Base-by-base conservation (phyloP, 2,329 filamentous ascomycete genomes). In the Talaromyces verruculosus region DNA sequence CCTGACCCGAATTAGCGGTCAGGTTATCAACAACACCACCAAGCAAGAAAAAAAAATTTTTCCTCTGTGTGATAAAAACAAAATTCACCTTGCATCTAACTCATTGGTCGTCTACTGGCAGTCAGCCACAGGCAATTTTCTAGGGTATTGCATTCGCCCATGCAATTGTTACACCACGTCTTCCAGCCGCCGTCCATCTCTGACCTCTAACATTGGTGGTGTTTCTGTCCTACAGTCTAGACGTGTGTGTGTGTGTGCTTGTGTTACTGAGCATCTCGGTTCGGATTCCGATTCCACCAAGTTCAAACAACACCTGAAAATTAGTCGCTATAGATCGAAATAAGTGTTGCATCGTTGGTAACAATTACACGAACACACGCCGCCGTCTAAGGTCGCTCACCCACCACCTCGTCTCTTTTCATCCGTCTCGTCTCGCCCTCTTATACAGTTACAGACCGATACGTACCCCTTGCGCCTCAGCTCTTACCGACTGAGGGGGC, bases 371-470 rank as follows among this genome's bases (percentile, higher is more conserved):
- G 7, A 22, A 59, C 15, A 43, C 55, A 37, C 13, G 57, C 57
- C 39, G 39, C 22, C 22, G 37, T 30, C 57, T 28, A 15, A 41
- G 17, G 25, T 45, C 57, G 39, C 57, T 15, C 39, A 60, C 39
- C 57, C 47, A 51, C 47, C 25, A 30, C 13, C 15, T 51, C 47
- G 47, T 51, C 22, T 51, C 25, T 51, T 51, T 17, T 28, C 25
- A 13, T 17, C 7, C 57, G 37, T 25, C 17, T 39, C 47, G 35
- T 35, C 35, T 57, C 35, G 30, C 28, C 55, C 25, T 43, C 51
- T 53, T 43, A 47, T 67, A 62, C 62, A 66, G 62, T 65, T 65
- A 68, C 69, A 58, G 65, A 58, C 63, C 64, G 62, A 65, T 67
- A 59, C 51, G 51, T 65, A 61, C 64, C 61, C 53, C 65, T 67